These are phyloP conservation scores for Cladophialophora immunda DNA, from an alignment of 2,329 filamentous ascomycete species.

Conservation along the genomic window DNA sequence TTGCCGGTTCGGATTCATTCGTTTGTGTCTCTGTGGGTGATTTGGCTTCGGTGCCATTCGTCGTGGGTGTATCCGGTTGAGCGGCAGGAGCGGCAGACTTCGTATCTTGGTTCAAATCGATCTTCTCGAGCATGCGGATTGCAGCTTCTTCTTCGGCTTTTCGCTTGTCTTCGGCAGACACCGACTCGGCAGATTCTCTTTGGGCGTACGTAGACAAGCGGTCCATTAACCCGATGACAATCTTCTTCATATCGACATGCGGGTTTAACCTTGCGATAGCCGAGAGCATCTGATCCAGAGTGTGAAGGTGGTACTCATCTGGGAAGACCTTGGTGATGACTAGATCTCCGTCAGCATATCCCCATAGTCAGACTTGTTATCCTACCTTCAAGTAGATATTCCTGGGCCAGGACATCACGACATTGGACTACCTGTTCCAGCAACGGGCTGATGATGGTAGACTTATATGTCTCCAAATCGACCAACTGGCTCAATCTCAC, in stretches of 20 bases:
- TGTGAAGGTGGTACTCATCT: constrained; percentile 97
- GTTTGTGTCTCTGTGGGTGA: constrained; percentile 42
- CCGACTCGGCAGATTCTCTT: constrained; percentile 74
- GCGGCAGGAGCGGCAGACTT: constrained; percentile 44
- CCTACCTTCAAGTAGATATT: constrained; percentile 86
- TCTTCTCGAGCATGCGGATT: constrained; percentile 76
- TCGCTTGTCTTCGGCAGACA: constrained; percentile 73
- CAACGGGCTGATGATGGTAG: constrained; percentile 84
- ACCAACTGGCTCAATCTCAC: constrained; percentile 95
- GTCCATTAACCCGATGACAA: constrained; percentile 98
- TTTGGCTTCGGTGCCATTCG: constrained; percentile 46
- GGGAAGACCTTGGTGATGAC: constrained; percentile 99
- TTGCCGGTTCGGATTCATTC: constrained; percentile 44
- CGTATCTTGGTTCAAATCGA: constrained; percentile 65
- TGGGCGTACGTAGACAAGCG: constrained; percentile 93
- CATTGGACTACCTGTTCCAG: constrained; percentile 98
- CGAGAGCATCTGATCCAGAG: constrained; percentile 91
- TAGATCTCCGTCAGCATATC: constrained; percentile 41
- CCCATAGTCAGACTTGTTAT: constrained; percentile 8
- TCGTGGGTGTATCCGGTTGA: constrained; percentile 35
- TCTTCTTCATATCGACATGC: constrained; percentile 96
- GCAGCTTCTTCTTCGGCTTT: constrained; percentile 87
- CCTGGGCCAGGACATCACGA: constrained; percentile 93
- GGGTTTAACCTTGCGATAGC: constrained; percentile 93
- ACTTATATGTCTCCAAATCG: constrained; percentile 93